Base-by-base conservation (phyloP, 1,284 basidiomycete genomes). In the Cystobasidium slooffiae region DNA sequence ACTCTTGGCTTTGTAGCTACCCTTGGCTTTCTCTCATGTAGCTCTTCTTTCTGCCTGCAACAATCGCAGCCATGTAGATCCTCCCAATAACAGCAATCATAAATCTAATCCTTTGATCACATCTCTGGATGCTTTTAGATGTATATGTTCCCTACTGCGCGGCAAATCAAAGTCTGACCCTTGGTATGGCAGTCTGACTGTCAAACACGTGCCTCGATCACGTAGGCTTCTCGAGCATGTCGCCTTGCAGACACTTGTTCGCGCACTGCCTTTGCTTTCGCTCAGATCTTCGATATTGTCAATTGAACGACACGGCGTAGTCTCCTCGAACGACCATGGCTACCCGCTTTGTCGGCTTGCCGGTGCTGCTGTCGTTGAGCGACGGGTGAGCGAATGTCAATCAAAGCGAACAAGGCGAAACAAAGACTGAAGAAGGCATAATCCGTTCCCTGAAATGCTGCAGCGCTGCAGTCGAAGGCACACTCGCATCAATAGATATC, bases 401-500 rank as follows among this genome's bases (percentile, higher is more conserved):
- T 39, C 37, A 43, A 43, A 4, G 31, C 56, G 18, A 43, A 7
- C 20, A 18, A 9, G 52, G 24, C 52, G 24, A 12, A 16, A 18
- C 9, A 18, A 53, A 18, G 16, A 39, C 56, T 41, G 56, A 59
- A 5, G 56, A 43, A 7, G 14, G 20, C 20, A 14, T 46, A 43
- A 18, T 41, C 20, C 18, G n/a, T 6, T 22, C 7, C 2, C 3
- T 4, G 31, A 31, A 2, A 31, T 31, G 31, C 31, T 46, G 37
- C 55, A 73, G 70, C 56, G 58, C 62, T 8, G 49, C 70, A 10
- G 70, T 73, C n/a, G 70, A 73, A 51, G 70, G 70, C 24, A 66
- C 52, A 47, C 63, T 73, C 43, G 52, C 62, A 46, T 47, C 44
- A 18, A 73, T 73, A 37, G 70, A 73, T 43, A 47, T 73, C 10